Evolutionary conservation across 1,284 basidiomycete genomes (phyloP), one percentile per base, ranked within the genome.

Genomic region (Rhodofomes roseus): DNA sequence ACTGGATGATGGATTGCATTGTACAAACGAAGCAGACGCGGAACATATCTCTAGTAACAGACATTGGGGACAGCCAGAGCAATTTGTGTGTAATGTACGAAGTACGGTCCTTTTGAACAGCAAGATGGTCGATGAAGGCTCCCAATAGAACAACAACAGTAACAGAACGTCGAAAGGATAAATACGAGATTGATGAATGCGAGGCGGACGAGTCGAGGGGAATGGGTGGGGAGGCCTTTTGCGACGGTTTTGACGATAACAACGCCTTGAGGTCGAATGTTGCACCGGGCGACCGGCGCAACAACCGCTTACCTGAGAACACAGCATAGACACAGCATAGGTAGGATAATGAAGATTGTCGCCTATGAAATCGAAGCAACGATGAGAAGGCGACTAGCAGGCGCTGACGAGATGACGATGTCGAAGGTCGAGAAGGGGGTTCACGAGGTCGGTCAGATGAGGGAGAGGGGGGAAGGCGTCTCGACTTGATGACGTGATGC

Each of bases 311-410:
- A 43, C 54, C 50, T 34, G 20, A 22, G 54, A 27, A 9, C n/a
- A n/a, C n/a, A n/a, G 25, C 59, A 40, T 27, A 36, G 2, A 48
- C 27, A 51, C 18, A 43, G 22, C 50, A 57, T n/a, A 25, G 23
- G n/a, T 22, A 25, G 14, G 46, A 54, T 16, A 48, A 52, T 34
- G 52, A 29, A 55, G 51, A 54, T 18, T 56, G 62, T 61, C 55
- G 62, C 60, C 62, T 56, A 48, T 46, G 51, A 52, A 37, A 46
- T 14, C 46, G 29, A 43, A 43, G 55, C 37, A 34, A 54, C 34
- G 14, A 43, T 59, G 37, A n/a, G 9, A 48, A 43, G 25, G 53
- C 52, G 36, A 40, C 52, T 22, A 36, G 23, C 23, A 57, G 40
- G 37, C 27, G 50, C 34, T 25, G n/a, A 53, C 48, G 20, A 58